Conservation (phyloP, 805 yeast species). For the Wickerhamomyces mucosus region DNA sequence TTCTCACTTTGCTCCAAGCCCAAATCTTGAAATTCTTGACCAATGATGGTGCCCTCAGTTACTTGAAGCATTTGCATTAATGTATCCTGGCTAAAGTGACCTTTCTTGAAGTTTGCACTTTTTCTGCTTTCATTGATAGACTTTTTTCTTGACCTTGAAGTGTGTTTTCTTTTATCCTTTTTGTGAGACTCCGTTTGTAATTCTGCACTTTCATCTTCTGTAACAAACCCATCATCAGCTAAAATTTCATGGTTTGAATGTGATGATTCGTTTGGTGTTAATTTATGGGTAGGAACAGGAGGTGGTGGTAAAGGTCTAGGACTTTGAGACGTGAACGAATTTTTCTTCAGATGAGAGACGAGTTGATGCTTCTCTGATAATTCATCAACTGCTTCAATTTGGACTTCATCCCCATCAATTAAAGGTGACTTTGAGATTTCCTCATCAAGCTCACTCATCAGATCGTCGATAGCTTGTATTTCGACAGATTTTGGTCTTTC, state of each 20-base stretch:
- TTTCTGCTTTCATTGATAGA: too few species aligned
- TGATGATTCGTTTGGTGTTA: slow-evolving; percentile 4
- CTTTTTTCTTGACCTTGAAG: slow-evolving; percentile 6
- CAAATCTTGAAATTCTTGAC: slow-evolving; percentile 60
- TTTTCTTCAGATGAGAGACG: slow-evolving; percentile 1
- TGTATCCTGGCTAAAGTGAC: slow-evolving; percentile 23
- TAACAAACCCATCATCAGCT: slow-evolving; percentile 17
- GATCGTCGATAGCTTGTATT: slow-evolving; percentile 4
- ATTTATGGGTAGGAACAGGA: slow-evolving; percentile 18
- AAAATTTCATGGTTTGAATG: neutral
- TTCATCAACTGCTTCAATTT: too few species aligned
- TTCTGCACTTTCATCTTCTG: slow-evolving; percentile 16
- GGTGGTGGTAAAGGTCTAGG: slow-evolving; percentile 22
- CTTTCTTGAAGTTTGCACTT: slow-evolving; percentile 11
- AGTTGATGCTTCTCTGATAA: neutral
- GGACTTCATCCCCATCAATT: neutral
- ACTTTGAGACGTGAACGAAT: slow-evolving; percentile 2
- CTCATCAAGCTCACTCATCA: slow-evolving; percentile 7
- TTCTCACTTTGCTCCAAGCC: slow-evolving; percentile 72
- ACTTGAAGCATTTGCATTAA: slow-evolving; percentile 27
- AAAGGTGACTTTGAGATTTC: slow-evolving; percentile 4
- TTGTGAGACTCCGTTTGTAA: neutral
- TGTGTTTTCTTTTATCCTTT: slow-evolving; percentile 2
- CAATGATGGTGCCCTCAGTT: slow-evolving; percentile 32
- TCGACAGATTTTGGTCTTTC: slow-evolving; percentile 10